Evolutionary conservation across 2,329 filamentous ascomycete genomes (phyloP).

Genomic region (Sporothrix curviconia): DNA sequence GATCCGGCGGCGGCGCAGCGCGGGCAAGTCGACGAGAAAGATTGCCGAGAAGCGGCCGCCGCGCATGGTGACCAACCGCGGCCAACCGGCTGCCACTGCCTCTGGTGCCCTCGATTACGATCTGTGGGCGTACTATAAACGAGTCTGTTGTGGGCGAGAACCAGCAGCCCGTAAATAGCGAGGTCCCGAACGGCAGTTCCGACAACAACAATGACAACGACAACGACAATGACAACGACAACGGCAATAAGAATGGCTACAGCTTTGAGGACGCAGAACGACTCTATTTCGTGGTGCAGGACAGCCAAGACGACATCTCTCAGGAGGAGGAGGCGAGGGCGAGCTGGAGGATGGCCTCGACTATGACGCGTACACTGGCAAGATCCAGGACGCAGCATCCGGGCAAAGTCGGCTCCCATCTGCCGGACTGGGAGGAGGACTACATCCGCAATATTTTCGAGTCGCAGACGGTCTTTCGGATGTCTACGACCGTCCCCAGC

Average conservation of each 20-base stretch:
- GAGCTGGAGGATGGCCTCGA: background rate
- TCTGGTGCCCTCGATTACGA: conserved; percentile 8
- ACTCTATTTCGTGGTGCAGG: background rate
- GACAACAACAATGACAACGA: background rate
- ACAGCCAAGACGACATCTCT: background rate
- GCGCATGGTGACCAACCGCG: conserved; percentile 16
- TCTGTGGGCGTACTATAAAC: background rate
- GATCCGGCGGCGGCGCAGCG: background rate
- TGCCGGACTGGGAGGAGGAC: conserved; percentile 7
- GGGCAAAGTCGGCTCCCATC: background rate
- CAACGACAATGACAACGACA: background rate
- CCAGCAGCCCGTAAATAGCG: background rate
- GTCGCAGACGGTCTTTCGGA: background rate
- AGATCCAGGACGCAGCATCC: background rate
- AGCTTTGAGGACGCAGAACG: background rate
- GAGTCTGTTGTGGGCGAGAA: background rate
- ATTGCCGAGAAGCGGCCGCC: background rate
- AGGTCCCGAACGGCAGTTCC: background rate
- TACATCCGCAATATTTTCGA: conserved; percentile 13
- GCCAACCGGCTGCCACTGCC: conserved; percentile 20
- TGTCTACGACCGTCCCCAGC: background rate
- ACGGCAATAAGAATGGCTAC: too few species aligned
- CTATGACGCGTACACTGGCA: background rate
- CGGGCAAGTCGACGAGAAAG: background rate
- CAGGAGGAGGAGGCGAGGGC: background rate